A percentile compares a stretch with the other conserved stretches of the same genome.
Evolutionary conservation across 768 basidiomycete species (phyloP).

Genomic region (Mrakia gelida): DNA sequence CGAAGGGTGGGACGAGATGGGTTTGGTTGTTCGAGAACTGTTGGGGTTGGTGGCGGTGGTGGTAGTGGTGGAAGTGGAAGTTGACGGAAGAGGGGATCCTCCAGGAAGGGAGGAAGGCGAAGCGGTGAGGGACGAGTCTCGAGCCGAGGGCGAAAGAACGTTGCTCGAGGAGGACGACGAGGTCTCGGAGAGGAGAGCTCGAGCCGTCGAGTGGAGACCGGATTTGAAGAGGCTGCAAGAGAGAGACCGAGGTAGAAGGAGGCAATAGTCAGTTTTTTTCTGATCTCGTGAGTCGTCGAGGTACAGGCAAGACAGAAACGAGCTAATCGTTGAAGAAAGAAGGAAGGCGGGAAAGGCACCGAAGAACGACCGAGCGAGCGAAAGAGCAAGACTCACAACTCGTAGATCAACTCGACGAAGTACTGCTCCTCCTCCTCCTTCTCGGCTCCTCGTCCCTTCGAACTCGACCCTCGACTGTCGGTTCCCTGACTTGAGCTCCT

Average conservation of each 20-base stretch:
- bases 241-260: no score
- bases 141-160: slow-evolving; percentile 3
- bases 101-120: not conserved
- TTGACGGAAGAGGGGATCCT: not conserved
- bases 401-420: slow-evolving; percentile 22
- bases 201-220: slow-evolving; percentile 15
- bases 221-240: slow-evolving; percentile 11
- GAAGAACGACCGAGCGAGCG: no score
- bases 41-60: not conserved
- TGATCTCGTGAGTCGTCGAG: not conserved
- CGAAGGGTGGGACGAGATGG: not conserved
- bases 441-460: not conserved
- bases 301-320: not conserved
- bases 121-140: not conserved
- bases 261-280: not conserved
- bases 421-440: slow-evolving; percentile 19
- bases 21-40: not conserved
- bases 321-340: not conserved
- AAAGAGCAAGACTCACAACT: slow-evolving; percentile 18
- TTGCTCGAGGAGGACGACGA: not conserved
- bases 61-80: not conserved
- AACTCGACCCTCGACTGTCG: not conserved
- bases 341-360: not conserved
- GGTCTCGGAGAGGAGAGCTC: slow-evolving; percentile 15
- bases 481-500: not conserved